Base-by-base conservation (phyloP, 164 flowering plant species). In the Malania oleifera region DNA sequence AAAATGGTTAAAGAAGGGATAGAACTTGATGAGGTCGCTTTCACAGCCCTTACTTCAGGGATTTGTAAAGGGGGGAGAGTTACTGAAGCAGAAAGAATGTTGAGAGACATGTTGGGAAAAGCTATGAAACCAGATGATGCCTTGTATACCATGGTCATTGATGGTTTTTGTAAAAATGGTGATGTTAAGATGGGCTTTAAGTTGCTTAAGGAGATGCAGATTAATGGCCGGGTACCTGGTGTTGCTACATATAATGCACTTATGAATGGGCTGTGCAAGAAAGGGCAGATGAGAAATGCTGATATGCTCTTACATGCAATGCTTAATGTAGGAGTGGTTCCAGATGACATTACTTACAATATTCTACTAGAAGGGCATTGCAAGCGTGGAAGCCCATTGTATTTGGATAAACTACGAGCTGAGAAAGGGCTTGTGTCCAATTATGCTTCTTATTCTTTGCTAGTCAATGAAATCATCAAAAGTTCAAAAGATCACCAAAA, bases 301-400 rank as follows among this genome's bases (percentile, higher is more conserved):
- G 54, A 73, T 27, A 75, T 77, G 84, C 75, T 89, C 0, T 66
- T 86, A 60, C 76, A 84, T 75, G 83, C 81, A 0, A 86, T 89
- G 95, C 77, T 83, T 38, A 76, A 80, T 71, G 14, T 80, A 20
- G 86, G 91, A 37, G 85, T 89, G 20, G 70, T 57, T 56, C 91
- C 95, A 0, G 86, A 89, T 77, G 91, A 89, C 63, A 69, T 89
- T 55, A 86, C 96, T 0, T 89, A 75, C 67, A 86, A 86, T 62
- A 83, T 80, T 62, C 76, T 89, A 3, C 62, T 89, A 60, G 95
- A 86, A 67, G 95, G 91, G 54, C 86, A 85, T 56, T 74, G 82
- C 75, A 84, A 72, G 65, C 69, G 72, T 60, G 77, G 79, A 43
- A 71, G 70, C 2, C 47, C 47, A 0, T 60, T 60, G 55, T 70